Evolutionary conservation across 805 yeast genomes (phyloP).

Genomic region (Monosporozyma aerobia): DNA sequence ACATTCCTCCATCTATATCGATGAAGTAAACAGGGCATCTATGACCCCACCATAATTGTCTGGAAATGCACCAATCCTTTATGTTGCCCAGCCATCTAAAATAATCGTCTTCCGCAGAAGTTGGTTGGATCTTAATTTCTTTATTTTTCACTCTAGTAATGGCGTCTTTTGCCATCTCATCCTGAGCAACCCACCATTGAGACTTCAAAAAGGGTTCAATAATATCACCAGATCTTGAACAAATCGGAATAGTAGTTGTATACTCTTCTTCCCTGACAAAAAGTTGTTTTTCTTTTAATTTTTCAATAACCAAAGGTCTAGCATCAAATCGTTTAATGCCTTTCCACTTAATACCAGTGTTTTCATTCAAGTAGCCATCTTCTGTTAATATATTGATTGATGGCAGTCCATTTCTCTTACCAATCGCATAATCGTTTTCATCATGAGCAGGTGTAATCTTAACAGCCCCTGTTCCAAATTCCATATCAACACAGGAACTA

Average conservation of each 20-base stretch:
- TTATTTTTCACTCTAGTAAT: slow-evolving; percentile 76
- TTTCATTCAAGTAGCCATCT: slow-evolving; percentile 78
- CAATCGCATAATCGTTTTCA: slow-evolving; percentile 87
- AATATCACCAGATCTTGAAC: slow-evolving; percentile 93
- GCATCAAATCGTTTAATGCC: slow-evolving; percentile 94
- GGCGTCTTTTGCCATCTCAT: slow-evolving; percentile 77
- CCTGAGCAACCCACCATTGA: slow-evolving; percentile 97
- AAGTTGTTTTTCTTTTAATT: slow-evolving; percentile 61
- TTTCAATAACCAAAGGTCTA: slow-evolving; percentile 68
- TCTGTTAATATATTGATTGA: slow-evolving; percentile 84
- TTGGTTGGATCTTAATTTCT: slow-evolving; percentile 68
- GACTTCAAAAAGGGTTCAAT: slow-evolving; percentile 95
- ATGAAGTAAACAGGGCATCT: slow-evolving; percentile 93
- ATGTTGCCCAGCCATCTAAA: slow-evolving; percentile 90
- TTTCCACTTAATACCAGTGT: slow-evolving; percentile 75
- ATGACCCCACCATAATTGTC: slow-evolving; percentile 94
- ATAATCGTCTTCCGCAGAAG: slow-evolving; percentile 81
- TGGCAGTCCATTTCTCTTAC: slow-evolving; percentile 83
- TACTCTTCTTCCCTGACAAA: slow-evolving; percentile 77
- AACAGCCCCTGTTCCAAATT: slow-evolving; percentile 98
- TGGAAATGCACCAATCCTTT: slow-evolving; percentile 98
- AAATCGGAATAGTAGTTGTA: slow-evolving; percentile 89
- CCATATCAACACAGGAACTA: slow-evolving; percentile 92
- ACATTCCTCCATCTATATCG: slow-evolving; percentile 55
- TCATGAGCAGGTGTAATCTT: slow-evolving; percentile 98